A percentile compares a stretch with the other conserved stretches of the same genome.
These are phyloP conservation scores for Saccharomycopsis sp. DNA, from an alignment of 805 yeast genomes.

Conservation along the genomic window DNA sequence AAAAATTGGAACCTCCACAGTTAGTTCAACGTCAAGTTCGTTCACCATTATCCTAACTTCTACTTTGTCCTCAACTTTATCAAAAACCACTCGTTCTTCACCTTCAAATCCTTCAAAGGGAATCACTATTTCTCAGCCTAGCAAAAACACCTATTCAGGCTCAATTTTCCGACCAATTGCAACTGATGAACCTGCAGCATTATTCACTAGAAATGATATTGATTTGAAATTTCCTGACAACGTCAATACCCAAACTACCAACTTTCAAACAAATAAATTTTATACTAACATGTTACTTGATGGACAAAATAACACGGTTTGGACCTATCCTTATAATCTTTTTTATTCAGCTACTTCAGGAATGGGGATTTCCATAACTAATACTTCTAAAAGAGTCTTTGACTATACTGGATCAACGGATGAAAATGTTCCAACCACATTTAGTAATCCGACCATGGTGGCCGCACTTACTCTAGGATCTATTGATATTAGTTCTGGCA, in stretches of 20 bases:
- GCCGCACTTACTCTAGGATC: neutral
- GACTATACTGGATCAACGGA: constrained; percentile 32
- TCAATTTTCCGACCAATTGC: constrained; percentile 33
- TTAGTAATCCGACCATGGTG: constrained; percentile 43
- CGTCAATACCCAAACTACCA: too few relatives aligned
- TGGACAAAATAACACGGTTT: constrained; percentile 42
- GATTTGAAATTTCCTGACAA: constrained; percentile 30
- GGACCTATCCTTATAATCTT: constrained; percentile 55
- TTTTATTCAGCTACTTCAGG: constrained; percentile 33
- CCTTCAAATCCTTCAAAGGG: too few relatives aligned
- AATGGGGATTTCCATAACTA: constrained; percentile 50
- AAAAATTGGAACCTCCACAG: neutral
- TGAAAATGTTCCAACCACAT: constrained; percentile 26
- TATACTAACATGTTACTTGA: constrained; percentile 54
- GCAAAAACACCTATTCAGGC: neutral
- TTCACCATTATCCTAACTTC: too few relatives aligned
- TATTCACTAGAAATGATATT: constrained; percentile 33
- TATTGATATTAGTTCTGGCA: neutral
- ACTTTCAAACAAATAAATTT: constrained; percentile 79
- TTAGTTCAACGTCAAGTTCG: too few relatives aligned
- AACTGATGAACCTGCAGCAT: constrained; percentile 29
- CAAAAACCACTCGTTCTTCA: too few relatives aligned
- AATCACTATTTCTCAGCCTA: neutral
- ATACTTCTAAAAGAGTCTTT: constrained; percentile 22
- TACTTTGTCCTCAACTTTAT: too few relatives aligned